These are phyloP conservation scores for Ceratocystis alfenasii DNA, from an alignment of 2,329 filamentous ascomycete genomes.

Conservation along the genomic window DNA sequence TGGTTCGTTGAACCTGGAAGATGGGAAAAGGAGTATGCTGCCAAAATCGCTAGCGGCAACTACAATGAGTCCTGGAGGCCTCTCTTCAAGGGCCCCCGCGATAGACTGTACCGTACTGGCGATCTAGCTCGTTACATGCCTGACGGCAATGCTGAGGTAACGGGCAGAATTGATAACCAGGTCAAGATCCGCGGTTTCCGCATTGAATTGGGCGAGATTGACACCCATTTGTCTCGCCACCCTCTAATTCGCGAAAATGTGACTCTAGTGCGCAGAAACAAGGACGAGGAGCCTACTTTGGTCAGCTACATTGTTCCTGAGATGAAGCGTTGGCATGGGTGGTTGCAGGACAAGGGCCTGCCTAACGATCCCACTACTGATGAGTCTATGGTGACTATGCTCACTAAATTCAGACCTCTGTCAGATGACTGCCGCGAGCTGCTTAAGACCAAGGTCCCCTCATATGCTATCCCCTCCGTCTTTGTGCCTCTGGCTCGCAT, in stretches of 20 bases:
- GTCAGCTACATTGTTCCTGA: conserved; percentile 88
- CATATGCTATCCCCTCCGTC: conserved; percentile 30
- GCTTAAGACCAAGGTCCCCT: conserved; percentile 31
- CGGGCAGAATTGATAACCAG: conserved; percentile 73
- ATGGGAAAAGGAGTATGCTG: conserved; percentile 34
- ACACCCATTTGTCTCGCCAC: conserved; percentile 64
- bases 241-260: conserved; percentile 71
- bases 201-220: conserved; percentile 89
- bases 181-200: conserved; percentile 95
- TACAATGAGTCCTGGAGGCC: conserved; percentile 58
- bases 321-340: conserved; percentile 58
- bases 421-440: conserved; percentile 31
- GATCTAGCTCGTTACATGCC: conserved; percentile 68
- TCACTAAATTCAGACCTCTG: conserved; percentile 31
- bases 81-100: conserved; percentile 68
- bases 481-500: conserved; percentile 29
- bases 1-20: conserved; percentile 73
- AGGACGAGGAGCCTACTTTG: conserved; percentile 71
- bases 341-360: conserved; percentile 35
- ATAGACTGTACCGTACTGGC: conserved; percentile 77
- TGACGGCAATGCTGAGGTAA: conserved; percentile 61
- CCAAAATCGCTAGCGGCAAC: conserved; percentile 18
- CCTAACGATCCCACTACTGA: conserved; percentile 19
- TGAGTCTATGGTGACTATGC: conserved; percentile 27
- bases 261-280: conserved; percentile 72